A percentile compares a stretch with the other conserved stretches of the same genome.
These are phyloP conservation scores for Botryotinia globosa DNA, from an alignment of 2,329 filamentous ascomycete species.

Conservation along the genomic window DNA sequence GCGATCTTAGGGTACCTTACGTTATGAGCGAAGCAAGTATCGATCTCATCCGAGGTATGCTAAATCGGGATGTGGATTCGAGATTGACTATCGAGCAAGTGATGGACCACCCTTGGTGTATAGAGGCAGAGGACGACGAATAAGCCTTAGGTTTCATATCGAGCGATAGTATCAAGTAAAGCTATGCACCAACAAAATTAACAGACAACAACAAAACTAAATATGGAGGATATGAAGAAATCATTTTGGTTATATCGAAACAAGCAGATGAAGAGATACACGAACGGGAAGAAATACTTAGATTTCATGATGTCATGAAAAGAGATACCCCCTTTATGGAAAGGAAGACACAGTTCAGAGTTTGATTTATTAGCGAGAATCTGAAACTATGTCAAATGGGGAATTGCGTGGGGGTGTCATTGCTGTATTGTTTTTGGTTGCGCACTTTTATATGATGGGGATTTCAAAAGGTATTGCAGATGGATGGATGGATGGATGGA, in stretches of 20 bases:
- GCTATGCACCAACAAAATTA: not conserved
- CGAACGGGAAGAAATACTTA: constrained; percentile 12
- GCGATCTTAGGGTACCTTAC: constrained; percentile 87
- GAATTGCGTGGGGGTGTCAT: not conserved
- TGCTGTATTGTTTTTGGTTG: not conserved
- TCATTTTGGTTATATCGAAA: not conserved
- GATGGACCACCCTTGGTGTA: constrained; percentile 77
- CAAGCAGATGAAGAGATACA: not conserved
- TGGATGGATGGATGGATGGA: not conserved
- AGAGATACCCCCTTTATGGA: constrained; percentile 20
- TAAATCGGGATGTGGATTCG: constrained; percentile 81
- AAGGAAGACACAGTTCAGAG: constrained; percentile 19
- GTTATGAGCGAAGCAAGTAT: constrained; percentile 89
- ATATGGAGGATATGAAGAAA: not conserved
- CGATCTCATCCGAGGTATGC: constrained; percentile 85
- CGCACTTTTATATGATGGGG: not conserved
- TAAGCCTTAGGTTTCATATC: constrained; percentile 30
- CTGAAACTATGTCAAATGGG: not conserved
- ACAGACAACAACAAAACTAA: not conserved
- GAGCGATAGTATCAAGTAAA: constrained; percentile 3
- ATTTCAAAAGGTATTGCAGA: too few relatives aligned
- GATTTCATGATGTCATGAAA: constrained; percentile 23
- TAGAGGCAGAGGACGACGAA: constrained; percentile 25
- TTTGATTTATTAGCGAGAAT: constrained; percentile 18
- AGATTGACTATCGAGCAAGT: constrained; percentile 86